Percentiles rank a stretch among this genome's conserved stretches.
phyloP scores from a whole-genome alignment of 1,284 basidiomycete genomes.

The Volvariella surrecta region DNA sequence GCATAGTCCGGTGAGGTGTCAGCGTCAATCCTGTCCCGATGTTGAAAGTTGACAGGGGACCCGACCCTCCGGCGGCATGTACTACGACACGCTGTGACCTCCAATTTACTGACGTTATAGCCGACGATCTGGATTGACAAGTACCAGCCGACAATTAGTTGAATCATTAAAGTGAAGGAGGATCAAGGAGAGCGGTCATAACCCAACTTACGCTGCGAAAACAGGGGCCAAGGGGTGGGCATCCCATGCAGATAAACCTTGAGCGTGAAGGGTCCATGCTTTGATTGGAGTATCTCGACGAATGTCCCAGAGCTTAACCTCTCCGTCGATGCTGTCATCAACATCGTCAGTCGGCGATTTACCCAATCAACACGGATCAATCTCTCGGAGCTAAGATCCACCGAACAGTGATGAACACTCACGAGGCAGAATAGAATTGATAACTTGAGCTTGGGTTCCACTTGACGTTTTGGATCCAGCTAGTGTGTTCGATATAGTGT shows the following conservation, averaged over 20 bases:
- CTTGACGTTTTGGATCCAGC: conserved; percentile 90
- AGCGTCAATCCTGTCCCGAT: conserved; percentile 44
- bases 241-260: conserved; percentile 80
- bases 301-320: conserved; percentile 90
- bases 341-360: conserved; percentile 1
- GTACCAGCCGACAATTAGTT: too few relatives aligned
- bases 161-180: conserved; percentile 1
- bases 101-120: conserved; percentile 50
- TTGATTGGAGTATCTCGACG: conserved; percentile 59
- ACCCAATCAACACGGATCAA: background rate
- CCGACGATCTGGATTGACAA: conserved; percentile 42
- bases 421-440: conserved; percentile 90
- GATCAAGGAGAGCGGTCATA: background rate
- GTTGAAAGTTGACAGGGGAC: conserved; percentile 39
- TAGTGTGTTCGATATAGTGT: conserved; percentile 75
- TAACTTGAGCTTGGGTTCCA: conserved; percentile 71
- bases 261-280: conserved; percentile 60
- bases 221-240: conserved; percentile 83
- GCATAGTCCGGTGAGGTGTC: conserved; percentile 41
- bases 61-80: conserved; percentile 38
- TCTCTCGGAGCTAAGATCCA: background rate
- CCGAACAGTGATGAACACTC: conserved; percentile 13
- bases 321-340: conserved; percentile 70
- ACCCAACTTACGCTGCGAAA: conserved; percentile 70
- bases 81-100: conserved; percentile 54